Percentiles rank a stretch among this genome's conserved stretches.
Evolutionary conservation across 345 rosid genomes (phyloP).

Genomic region (Cardamine occulta): DNA sequence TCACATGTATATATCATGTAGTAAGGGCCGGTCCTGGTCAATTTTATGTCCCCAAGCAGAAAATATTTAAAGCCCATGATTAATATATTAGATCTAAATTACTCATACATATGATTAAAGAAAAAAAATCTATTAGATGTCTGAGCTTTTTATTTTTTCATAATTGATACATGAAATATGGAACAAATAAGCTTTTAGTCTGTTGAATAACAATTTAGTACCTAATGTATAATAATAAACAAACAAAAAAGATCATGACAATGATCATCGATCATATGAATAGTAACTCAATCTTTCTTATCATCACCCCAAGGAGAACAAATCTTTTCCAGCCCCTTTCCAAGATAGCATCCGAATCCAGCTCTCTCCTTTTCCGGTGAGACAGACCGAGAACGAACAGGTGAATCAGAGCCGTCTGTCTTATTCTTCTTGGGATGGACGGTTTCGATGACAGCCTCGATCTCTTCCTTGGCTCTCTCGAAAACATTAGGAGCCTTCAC

Average conservation of each 20-base stretch:
- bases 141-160: no score
- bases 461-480: slow-evolving; percentile 60
- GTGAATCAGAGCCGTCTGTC: slow-evolving; percentile 8
- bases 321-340: slow-evolving; percentile 53
- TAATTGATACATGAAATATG: background rate
- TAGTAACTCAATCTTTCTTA: slow-evolving; percentile 35
- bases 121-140: no score
- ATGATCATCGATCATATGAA: slow-evolving; percentile 14
- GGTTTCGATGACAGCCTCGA: slow-evolving; percentile 56
- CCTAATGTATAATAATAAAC: slow-evolving; percentile 13
- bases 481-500: slow-evolving; percentile 64
- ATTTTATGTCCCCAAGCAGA: no score
- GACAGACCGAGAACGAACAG: slow-evolving; percentile 8
- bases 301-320: slow-evolving; percentile 47
- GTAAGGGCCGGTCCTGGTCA: no score
- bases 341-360: slow-evolving; percentile 53
- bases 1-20: no score
- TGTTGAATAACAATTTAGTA: background rate
- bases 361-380: slow-evolving; percentile 46
- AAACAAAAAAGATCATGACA: background rate
- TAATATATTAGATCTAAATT: no score
- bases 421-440: slow-evolving; percentile 54
- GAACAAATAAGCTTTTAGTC: background rate
- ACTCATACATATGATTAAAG: no score
- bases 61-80: no score